Conservation (phyloP, 2,329 filamentous ascomycete genomes). For the Cladosporium colombiae region DNA sequence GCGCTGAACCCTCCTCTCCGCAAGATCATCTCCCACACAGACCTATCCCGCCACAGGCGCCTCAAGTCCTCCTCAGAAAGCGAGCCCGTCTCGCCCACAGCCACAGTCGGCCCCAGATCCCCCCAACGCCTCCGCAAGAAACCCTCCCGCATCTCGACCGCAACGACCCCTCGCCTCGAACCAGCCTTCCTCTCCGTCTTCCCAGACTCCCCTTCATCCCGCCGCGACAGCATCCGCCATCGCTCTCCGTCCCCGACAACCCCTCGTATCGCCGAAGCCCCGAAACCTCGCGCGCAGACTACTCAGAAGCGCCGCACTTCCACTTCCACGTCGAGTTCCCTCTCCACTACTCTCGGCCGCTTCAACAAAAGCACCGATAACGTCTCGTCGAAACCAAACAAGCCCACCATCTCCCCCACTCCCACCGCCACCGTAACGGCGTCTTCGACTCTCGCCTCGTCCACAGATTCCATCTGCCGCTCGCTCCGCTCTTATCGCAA, state of each 20-base stretch:
- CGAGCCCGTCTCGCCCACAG: constrained; percentile 38
- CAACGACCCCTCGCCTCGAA: constrained; percentile 47
- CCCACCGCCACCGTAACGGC: constrained; percentile 38
- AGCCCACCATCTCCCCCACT: constrained; percentile 21
- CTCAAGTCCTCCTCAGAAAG: constrained; percentile 39
- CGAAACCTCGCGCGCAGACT: constrained; percentile 24
- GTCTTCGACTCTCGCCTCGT: constrained; percentile 47
- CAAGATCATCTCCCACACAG: constrained; percentile 81
- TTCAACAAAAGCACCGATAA: constrained; percentile 48
- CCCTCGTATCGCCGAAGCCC: constrained; percentile 23
- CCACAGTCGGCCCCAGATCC: constrained; percentile 51
- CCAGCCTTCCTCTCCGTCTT: constrained; percentile 37
- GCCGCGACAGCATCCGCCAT: constrained; percentile 32
- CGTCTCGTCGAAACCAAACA: constrained; percentile 25
- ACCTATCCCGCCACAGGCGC: constrained; percentile 74
- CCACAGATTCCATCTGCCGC: constrained; percentile 60
- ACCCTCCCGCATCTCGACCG: constrained; percentile 54
- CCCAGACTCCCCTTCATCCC: constrained; percentile 22
- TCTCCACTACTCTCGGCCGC: constrained; percentile 37
- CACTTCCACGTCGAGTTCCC: background rate
- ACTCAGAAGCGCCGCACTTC: constrained; percentile 36
- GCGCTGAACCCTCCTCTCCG: constrained; percentile 68
- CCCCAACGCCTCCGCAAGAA: constrained; percentile 57
- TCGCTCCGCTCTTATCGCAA: constrained; percentile 61
- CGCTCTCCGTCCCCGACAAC: constrained; percentile 48